Evolutionary conservation across 768 basidiomycete species (phyloP).

Genomic region (Phylloporus arenicola): DNA sequence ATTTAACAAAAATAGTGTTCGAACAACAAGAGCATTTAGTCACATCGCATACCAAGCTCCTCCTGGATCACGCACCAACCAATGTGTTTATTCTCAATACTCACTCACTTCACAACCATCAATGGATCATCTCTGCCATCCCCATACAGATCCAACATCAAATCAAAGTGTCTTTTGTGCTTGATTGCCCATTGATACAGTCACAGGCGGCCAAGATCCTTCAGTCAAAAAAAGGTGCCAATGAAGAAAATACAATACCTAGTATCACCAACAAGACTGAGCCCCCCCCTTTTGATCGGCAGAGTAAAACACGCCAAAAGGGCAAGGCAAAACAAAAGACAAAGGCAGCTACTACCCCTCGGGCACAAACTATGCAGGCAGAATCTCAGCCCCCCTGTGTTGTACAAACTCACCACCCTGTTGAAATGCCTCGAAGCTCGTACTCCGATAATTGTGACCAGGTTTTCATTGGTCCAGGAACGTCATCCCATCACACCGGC

Average conservation of each 20-base stretch:
- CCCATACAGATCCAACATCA: neutral
- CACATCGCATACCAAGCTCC: neutral
- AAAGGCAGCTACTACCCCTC: neutral
- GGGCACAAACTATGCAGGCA: neutral
- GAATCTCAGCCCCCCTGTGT: no score
- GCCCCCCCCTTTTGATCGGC: neutral
- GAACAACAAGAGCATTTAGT: neutral
- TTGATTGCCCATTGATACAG: neutral
- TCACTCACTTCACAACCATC: neutral
- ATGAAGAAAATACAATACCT: neutral
- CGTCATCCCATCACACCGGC: neutral
- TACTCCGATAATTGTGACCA: no score
- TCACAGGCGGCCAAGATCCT: neutral
- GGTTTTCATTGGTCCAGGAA: neutral
- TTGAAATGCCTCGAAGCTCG: neutral
- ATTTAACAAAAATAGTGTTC: neutral
- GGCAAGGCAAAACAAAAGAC: neutral
- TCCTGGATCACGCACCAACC: neutral
- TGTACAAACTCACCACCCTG: no score
- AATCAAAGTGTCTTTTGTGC: neutral
- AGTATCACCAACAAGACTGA: neutral
- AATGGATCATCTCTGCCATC: neutral
- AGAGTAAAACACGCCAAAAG: neutral
- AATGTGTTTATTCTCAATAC: neutral
- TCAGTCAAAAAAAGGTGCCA: neutral